Conservation (phyloP, 495 filamentous ascomycete genomes). For the Penicillium herquei region DNA sequence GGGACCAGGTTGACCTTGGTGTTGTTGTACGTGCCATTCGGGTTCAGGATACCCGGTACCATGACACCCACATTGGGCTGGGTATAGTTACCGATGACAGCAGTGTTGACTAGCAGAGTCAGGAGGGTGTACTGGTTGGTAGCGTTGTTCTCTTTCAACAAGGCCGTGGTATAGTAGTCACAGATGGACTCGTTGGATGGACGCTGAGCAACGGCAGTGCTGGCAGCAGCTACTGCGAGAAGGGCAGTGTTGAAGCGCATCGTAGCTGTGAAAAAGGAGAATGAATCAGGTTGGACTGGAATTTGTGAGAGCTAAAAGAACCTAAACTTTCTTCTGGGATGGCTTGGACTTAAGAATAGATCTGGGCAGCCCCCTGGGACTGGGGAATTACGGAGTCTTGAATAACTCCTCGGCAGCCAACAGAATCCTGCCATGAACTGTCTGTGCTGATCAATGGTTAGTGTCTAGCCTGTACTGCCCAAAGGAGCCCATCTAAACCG, state of each 20-base stretch:
- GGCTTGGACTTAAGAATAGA: no score
- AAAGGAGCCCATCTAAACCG: no score
- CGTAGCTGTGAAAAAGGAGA: background rate
- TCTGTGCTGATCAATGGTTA: no score
- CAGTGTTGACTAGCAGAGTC: conserved; percentile 55
- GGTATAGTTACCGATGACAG: conserved; percentile 55
- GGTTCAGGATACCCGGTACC: conserved; percentile 52
- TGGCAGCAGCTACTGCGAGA: conserved; percentile 1
- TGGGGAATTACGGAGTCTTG: no score
- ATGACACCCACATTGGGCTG: conserved; percentile 39
- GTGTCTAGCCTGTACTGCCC: no score
- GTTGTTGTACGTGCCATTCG: conserved; percentile 38
- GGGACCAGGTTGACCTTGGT: conserved; percentile 49
- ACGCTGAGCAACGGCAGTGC: conserved; percentile 35
- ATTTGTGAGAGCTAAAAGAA: no score
- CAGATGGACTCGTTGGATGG: conserved; percentile 49
- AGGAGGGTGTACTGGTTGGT: conserved; percentile 50
- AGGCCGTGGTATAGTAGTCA: conserved; percentile 53
- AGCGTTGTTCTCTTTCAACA: conserved; percentile 52
- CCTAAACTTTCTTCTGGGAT: no score
- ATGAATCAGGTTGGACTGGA: no score
- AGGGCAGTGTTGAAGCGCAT: background rate
- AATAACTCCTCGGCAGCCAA: no score
- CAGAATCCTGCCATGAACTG: no score
- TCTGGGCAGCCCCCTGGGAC: no score